phyloP scores from a whole-genome alignment of 2,329 filamentous ascomycete species.

The Ophiobolus disseminans region DNA sequence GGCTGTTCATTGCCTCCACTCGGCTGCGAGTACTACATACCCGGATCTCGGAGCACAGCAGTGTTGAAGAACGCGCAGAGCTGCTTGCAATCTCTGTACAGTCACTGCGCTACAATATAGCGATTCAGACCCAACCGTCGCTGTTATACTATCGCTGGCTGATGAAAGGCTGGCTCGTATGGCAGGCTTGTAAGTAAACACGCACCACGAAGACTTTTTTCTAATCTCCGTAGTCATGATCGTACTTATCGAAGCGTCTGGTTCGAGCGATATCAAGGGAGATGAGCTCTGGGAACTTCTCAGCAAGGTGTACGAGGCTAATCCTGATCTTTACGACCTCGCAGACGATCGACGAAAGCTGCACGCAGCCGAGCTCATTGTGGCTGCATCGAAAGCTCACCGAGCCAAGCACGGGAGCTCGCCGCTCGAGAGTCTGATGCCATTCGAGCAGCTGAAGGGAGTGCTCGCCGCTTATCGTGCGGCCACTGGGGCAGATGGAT shows the following conservation, averaged over 20 bases:
- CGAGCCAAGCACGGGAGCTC: background rate
- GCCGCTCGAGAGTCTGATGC: background rate
- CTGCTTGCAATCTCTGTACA: background rate
- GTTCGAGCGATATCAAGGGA: background rate
- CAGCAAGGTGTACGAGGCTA: background rate
- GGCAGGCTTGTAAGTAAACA: slow-evolving; percentile 1
- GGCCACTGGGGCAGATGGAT: background rate
- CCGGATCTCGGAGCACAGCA: background rate
- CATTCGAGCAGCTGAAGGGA: background rate
- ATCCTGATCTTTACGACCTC: background rate
- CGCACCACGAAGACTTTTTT: background rate
- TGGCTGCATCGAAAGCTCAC: background rate
- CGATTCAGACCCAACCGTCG: background rate
- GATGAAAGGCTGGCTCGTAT: background rate
- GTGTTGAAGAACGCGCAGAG: background rate
- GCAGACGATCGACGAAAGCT: background rate
- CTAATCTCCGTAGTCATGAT: background rate
- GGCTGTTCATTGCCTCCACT: background rate
- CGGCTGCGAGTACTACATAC: background rate
- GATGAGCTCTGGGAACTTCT: background rate
- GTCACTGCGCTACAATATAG: background rate
- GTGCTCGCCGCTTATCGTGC: background rate
- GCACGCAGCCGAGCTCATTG: background rate
- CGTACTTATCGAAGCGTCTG: background rate
- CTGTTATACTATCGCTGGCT: background rate